Base-by-base conservation (phyloP, 176 grass and related monocot genomes). In the Microstegium vimineum region DNA sequence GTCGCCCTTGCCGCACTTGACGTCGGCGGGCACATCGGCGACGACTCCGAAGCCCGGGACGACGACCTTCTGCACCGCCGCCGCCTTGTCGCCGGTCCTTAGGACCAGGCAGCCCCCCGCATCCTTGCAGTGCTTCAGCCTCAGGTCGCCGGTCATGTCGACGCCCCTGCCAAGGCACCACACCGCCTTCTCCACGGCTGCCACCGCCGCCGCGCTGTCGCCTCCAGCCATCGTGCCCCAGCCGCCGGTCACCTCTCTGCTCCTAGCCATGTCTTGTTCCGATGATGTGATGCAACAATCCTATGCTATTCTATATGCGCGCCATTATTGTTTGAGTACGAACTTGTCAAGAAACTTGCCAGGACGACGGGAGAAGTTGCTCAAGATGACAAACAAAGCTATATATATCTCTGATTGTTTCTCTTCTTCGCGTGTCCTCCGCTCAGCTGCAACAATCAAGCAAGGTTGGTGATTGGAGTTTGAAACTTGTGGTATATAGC, bases 1-100 rank as follows among this genome's bases (percentile, higher is more conserved):
- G 69, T 91, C 89, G 17, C 92, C 93, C 84, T 91, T 98, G 75
- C 90, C 90, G 79, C 87, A 98, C 84, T 83, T 91, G 34, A 98
- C 79, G 71, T 93, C 90, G 22, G 69, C 73, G 1, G 92, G 73
- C n/a, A 98, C 82, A 43, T 88, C 89, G 78, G 80, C 20, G 61
- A 74, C 80, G 34, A 66, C 74, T 0, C 90, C 90, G 11, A 93
- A 56, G 17, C 93, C 90, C 0, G 90, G 96, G 79, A 98, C 60
- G 52, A 47, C 26, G 52, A 95, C 74, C 77, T 49, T 79, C 18
- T 80, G 68, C 31, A 22, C 74, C 79, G 64, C 75, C 28, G 20
- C 73, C 69, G 67, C 74, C 88, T 81, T 90, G 57, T 80, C 81
- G 25, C 80, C 61, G 37, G 73, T 90, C 67, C 90, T 57, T 36